These are phyloP conservation scores for Penicillium italicum DNA, from an alignment of 2,329 filamentous ascomycete species.

Conservation along the genomic window DNA sequence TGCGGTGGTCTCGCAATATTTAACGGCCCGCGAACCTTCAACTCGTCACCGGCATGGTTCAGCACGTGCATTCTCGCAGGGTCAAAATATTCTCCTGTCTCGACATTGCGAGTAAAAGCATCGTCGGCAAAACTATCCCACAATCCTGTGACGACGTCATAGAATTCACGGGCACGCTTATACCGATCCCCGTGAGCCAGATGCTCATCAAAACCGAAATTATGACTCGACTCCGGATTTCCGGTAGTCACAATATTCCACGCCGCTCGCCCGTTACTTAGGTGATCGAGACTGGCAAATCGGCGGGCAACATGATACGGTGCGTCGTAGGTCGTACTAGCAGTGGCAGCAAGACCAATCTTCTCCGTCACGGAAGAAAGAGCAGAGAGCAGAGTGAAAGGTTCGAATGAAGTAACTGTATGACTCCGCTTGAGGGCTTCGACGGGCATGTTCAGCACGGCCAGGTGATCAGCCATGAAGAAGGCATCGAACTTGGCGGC, in stretches of 20 bases:
- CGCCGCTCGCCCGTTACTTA: slow-evolving; percentile 49
- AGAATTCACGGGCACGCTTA: slow-evolving; percentile 52
- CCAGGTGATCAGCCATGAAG: slow-evolving; percentile 56
- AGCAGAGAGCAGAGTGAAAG: slow-evolving; percentile 52
- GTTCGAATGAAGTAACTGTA: slow-evolving; percentile 57
- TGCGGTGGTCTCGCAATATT: slow-evolving; percentile 54
- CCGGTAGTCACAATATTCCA: slow-evolving; percentile 56
- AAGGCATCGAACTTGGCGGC: slow-evolving; percentile 55
- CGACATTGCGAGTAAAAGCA: slow-evolving; percentile 50
- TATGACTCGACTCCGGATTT: slow-evolving; percentile 52
- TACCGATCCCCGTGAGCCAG: slow-evolving; percentile 51
- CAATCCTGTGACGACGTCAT: slow-evolving; percentile 52
- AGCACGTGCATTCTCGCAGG: slow-evolving; percentile 52
- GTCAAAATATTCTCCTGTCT: slow-evolving; percentile 50
- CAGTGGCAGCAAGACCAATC: slow-evolving; percentile 53
- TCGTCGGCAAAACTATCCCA: slow-evolving; percentile 57
- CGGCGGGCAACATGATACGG: slow-evolving; percentile 53
- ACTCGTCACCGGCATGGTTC: slow-evolving; percentile 49
- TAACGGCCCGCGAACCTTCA: slow-evolving; percentile 49
- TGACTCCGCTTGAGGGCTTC: slow-evolving; percentile 57
- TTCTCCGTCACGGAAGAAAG: slow-evolving; percentile 48
- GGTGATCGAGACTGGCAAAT: slow-evolving; percentile 52
- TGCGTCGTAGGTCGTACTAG: slow-evolving; percentile 52
- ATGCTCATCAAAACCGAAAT: slow-evolving; percentile 52
- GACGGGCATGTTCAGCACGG: slow-evolving; percentile 55